phyloP scores from a whole-genome alignment of 1,139 yeast genomes.

The Scheffersomyces illinoinensis region DNA sequence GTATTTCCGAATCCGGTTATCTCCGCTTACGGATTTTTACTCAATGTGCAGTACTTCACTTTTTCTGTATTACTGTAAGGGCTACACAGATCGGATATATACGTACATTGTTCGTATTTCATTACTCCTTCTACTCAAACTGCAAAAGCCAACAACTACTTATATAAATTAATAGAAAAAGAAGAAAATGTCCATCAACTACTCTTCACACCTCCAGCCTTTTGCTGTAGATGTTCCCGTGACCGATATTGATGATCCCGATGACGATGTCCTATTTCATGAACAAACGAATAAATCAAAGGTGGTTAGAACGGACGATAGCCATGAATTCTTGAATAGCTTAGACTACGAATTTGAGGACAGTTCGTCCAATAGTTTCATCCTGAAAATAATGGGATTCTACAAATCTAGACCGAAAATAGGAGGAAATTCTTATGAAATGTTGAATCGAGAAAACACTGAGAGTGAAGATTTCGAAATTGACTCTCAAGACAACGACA shows the following conservation, averaged over 20 bases:
- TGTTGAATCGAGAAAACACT: conserved; percentile 9
- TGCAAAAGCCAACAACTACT: neutral
- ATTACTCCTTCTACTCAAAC: neutral
- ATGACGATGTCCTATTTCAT: conserved; percentile 42
- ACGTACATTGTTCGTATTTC: no score
- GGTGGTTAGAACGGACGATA: conserved; percentile 5
- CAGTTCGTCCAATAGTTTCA: neutral
- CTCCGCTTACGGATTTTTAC: no score
- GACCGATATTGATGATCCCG: conserved; percentile 56
- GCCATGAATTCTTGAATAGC: conserved; percentile 16
- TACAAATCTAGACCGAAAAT: neutral
- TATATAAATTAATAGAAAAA: neutral
- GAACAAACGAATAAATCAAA: conserved; percentile 12
- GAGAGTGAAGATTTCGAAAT: conserved; percentile 6
- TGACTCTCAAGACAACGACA: conserved; percentile 7
- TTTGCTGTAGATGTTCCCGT: conserved; percentile 58
- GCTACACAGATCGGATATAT: neutral
- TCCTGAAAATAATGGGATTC: neutral
- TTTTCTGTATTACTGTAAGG: neutral
- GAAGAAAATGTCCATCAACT: conserved; percentile 12
- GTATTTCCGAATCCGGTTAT: neutral
- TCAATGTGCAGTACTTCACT: no score
- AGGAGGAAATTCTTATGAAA: conserved; percentile 7
- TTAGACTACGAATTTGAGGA: conserved; percentile 22
- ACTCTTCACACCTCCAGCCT: conserved; percentile 10